phyloP scores from a whole-genome alignment of 208 protist species.

The Spongospora subterranea region DNA sequence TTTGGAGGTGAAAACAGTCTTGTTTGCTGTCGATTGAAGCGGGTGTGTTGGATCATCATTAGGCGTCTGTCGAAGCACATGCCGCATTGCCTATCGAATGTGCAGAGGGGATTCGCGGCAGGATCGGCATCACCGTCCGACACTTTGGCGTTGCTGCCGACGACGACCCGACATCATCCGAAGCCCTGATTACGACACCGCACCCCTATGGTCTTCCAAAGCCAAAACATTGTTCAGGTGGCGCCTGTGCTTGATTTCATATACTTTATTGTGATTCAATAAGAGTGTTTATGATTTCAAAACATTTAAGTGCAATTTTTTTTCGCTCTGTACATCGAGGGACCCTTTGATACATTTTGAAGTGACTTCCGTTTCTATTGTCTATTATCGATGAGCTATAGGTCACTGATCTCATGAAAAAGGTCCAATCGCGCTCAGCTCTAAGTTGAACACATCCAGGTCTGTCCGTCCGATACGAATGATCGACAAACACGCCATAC shows the following conservation, averaged over 20 bases:
- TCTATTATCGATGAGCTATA: too few species aligned
- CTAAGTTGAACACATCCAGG: background rate
- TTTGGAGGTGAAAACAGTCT: too few species aligned
- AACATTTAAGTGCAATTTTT: too few species aligned
- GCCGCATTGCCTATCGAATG: too few species aligned
- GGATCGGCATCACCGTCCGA: constrained; percentile 4
- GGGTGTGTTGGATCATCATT: background rate
- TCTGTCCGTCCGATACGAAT: background rate
- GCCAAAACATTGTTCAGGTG: background rate
- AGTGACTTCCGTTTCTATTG: too few species aligned
- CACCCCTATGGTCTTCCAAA: background rate
- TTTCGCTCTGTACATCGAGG: too few species aligned
- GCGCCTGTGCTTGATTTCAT: background rate
- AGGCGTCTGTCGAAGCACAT: background rate
- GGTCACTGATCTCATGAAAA: too few species aligned
- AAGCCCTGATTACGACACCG: background rate
- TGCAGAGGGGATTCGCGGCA: background rate
- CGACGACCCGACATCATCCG: background rate
- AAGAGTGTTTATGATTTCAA: background rate
- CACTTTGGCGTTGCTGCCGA: constrained; percentile 11
- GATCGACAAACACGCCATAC: background rate
- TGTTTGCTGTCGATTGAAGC: background rate
- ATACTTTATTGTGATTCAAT: background rate
- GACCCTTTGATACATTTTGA: too few species aligned
- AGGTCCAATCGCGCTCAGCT: background rate